Evolutionary conservation across 2,329 filamentous ascomycete species (phyloP), one percentile per base, ranked within the genome.

Genomic region (Botrytis tulipae): DNA sequence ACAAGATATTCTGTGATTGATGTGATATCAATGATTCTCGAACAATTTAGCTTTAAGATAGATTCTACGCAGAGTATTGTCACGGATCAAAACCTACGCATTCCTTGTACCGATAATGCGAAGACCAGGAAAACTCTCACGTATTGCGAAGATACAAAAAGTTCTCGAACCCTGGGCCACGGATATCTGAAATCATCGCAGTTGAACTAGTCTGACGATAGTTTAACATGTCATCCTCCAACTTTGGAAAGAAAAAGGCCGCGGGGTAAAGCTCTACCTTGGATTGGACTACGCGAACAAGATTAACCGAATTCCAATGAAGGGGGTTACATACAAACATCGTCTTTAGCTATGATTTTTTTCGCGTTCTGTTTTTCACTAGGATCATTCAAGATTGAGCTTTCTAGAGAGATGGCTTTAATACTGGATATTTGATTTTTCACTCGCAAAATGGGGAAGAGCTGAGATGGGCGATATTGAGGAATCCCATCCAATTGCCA

Each of bases 381-480:
- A 9, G 16, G 6, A 18, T 18, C 1, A 18, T 18, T 4, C 3
- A 0, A 57, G 6, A 18, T 2, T 16, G 7, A 32, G 51, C 6
- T 7, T 57, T 57, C 51, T 8, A 18, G 14, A 16, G 14, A 9
- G 32, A 32, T 29, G 3, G 6, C 14, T 57, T 29, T 18, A 3
- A 3, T 32, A 29, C 7, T 57, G 3, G 7, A 18, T 29, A 7
- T 18, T 29, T 29, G 14, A 57, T 4, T 57, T 57, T 8, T 16
- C 12, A 29, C 51, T 29, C 8, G 14, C 51, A 4, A 18, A 57
- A 3, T 57, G 8, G 6, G 7, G 6, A 16, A 32, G 16, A 54
- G 16, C 7, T 57, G 18, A 9, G 14, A 3, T 32, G 29, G 51
- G 14, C 6, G 16, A 57, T 18, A 18, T 29, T 18, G n/a, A 29